Evolutionary conservation across 176 grass and related monocot genomes (phyloP).

Genomic region (Hordeum marinum): DNA sequence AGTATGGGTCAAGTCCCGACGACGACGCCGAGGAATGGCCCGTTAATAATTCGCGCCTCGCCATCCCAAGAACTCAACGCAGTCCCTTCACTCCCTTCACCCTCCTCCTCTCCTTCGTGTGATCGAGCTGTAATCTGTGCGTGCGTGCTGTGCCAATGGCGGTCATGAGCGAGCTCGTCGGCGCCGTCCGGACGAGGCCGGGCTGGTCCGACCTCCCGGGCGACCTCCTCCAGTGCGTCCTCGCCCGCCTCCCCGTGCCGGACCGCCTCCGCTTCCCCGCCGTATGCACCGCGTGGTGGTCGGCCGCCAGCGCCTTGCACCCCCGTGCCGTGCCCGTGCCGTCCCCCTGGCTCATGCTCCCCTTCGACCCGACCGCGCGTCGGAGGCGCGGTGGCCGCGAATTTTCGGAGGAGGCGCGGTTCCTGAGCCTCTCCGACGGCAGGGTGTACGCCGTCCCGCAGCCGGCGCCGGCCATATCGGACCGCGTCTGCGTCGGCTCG

Average conservation of each 20-base stretch:
- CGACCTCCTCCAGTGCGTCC: conserved; percentile 42
- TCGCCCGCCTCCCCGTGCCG: conserved; percentile 26
- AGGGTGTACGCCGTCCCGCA: conserved; percentile 31
- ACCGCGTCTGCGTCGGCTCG: conserved; percentile 36
- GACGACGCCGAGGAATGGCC: neutral
- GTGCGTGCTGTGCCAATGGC: neutral
- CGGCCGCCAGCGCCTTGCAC: neutral
- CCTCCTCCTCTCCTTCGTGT: neutral
- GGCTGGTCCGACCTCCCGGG: conserved; percentile 13
- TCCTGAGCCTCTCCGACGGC: conserved; percentile 42
- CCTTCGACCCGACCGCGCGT: conserved; percentile 4
- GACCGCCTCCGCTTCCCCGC: conserved; percentile 43
- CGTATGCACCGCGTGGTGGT: conserved; percentile 41
- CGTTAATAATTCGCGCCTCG: neutral
- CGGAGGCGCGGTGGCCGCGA: neutral
- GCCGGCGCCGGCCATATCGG: conserved; percentile 15
- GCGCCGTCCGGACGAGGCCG: neutral
- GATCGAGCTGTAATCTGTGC: neutral
- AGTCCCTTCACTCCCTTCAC: neutral
- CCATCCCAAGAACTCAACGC: neutral
- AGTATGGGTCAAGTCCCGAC: neutral
- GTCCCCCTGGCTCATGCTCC: conserved; percentile 63
- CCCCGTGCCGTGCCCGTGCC: neutral
- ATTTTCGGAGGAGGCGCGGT: conserved; percentile 11
- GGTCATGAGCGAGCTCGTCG: conserved; percentile 14